Evolutionary conservation across 2,329 filamentous ascomycete species (phyloP).

Genomic region (Phaeophleospora eucalypticola): DNA sequence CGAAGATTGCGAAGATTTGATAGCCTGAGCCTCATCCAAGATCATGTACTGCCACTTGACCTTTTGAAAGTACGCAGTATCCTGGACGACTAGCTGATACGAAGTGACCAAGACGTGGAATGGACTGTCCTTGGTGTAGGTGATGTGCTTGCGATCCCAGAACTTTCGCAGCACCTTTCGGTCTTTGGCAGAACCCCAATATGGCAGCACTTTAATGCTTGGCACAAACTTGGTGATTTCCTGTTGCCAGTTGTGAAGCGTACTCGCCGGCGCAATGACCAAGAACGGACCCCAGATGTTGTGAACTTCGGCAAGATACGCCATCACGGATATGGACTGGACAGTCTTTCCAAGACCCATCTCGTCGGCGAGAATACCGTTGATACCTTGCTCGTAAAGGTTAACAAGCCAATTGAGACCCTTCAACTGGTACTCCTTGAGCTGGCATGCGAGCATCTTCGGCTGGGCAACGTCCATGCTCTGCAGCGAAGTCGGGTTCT

Average conservation of each 20-base stretch:
- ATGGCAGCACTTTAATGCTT: constrained; percentile 88
- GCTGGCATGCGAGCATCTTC: constrained; percentile 83
- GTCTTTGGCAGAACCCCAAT: constrained; percentile 93
- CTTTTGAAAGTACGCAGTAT: constrained; percentile 97
- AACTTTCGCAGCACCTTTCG: constrained; percentile 96
- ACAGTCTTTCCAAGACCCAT: constrained; percentile 99
- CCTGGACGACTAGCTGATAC: constrained; percentile 93
- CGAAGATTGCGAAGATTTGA: constrained; percentile 95
- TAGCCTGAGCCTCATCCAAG: constrained; percentile 94
- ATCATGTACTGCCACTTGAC: constrained; percentile 99
- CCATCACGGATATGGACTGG: constrained; percentile 98
- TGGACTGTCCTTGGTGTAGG: constrained; percentile 85
- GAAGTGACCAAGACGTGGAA: constrained; percentile 97
- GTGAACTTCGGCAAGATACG: constrained; percentile 93
- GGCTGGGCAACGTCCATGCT: constrained; percentile 93
- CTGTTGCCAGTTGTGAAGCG: constrained; percentile 98
- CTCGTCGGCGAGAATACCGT: constrained; percentile 95
- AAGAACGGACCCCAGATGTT: constrained; percentile 98
- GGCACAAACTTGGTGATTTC: constrained; percentile 95
- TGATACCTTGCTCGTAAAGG: constrained; percentile 98
- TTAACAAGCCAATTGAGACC: constrained; percentile 99
- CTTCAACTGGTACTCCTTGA: constrained; percentile 99
- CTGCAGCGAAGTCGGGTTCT: constrained; percentile 92
- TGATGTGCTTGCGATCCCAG: constrained; percentile 97
- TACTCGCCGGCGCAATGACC: constrained; percentile 93